A percentile compares a stretch with the other conserved stretches of the same genome.
These are phyloP conservation scores for Albizia julibrissin DNA, from an alignment of 306 rosid genomes.

Conservation along the genomic window DNA sequence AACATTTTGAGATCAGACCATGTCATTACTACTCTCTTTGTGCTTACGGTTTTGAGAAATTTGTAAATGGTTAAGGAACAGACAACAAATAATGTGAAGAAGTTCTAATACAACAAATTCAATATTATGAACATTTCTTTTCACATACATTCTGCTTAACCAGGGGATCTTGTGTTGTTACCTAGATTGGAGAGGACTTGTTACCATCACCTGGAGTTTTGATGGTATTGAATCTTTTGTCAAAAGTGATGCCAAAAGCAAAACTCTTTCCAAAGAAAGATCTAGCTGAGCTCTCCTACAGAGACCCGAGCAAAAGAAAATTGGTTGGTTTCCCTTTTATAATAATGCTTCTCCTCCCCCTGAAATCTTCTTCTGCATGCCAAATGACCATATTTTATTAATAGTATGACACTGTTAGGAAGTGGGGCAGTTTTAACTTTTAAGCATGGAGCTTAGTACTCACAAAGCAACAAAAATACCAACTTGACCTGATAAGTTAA, in stretches of 20 bases:
- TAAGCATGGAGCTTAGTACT: not conserved
- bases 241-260: conserved; percentile 71
- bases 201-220: conserved; percentile 61
- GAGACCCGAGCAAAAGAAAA: conserved; percentile 75
- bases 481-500: not conserved
- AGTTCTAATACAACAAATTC: not conserved
- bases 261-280: conserved; percentile 77
- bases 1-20: not conserved
- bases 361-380: not conserved
- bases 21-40: not conserved
- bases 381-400: not conserved
- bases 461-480: not conserved
- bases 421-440: not conserved
- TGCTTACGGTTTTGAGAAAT: not conserved
- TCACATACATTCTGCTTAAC: conserved; percentile 7
- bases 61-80: not conserved
- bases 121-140: not conserved
- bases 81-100: not conserved
- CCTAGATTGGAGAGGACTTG: conserved; percentile 86
- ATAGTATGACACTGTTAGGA: not conserved
- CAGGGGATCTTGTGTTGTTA: conserved; percentile 49
- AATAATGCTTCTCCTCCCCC: not conserved
- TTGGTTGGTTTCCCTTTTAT: conserved; percentile 48
- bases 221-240: conserved; percentile 57
- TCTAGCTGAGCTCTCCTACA: conserved; percentile 55